Percentiles rank a stretch among this genome's conserved stretches.
Conservation (phyloP, 2,329 filamentous ascomycete species). For the Drechslerella coelobrocha region DNA sequence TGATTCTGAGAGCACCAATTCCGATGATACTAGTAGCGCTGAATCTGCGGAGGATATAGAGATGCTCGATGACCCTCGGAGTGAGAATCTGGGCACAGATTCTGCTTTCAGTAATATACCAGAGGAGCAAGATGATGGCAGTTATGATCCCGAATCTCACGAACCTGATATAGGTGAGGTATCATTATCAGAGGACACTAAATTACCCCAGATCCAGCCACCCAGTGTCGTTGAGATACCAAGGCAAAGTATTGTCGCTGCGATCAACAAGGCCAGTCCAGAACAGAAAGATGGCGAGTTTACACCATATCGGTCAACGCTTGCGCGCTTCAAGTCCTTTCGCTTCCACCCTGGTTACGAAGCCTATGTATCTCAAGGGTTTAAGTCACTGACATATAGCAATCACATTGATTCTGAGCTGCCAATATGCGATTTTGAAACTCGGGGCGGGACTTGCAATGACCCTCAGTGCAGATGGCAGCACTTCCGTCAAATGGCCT, state of each 20-base stretch:
- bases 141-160: constrained; percentile 30
- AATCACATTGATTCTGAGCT: constrained; percentile 81
- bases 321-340: constrained; percentile 83
- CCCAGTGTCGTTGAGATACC: constrained; percentile 48
- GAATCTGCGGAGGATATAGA: constrained; percentile 29
- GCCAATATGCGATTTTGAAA: constrained; percentile 77
- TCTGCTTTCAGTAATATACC: constrained; percentile 25
- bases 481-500: constrained; percentile 76
- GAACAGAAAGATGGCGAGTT: constrained; percentile 54
- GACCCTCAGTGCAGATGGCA: constrained; percentile 76
- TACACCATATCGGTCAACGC: constrained; percentile 80
- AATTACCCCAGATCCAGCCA: constrained; percentile 54
- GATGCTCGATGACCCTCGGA: constrained; percentile 18
- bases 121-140: constrained; percentile 19
- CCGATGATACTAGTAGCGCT: constrained; percentile 22
- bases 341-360: constrained; percentile 84
- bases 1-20: constrained; percentile 12
- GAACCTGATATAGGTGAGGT: constrained; percentile 38
- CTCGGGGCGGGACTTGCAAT: constrained; percentile 74
- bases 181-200: constrained; percentile 53
- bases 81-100: constrained; percentile 3
- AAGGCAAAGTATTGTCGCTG: constrained; percentile 40
- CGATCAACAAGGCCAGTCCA: constrained; percentile 56
- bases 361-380: constrained; percentile 73
- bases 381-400: constrained; percentile 90